Percentiles rank a stretch among this genome's conserved stretches.
These are phyloP conservation scores for Luffa aegyptiaca DNA, from an alignment of 306 rosid genomes.

Conservation along the genomic window DNA sequence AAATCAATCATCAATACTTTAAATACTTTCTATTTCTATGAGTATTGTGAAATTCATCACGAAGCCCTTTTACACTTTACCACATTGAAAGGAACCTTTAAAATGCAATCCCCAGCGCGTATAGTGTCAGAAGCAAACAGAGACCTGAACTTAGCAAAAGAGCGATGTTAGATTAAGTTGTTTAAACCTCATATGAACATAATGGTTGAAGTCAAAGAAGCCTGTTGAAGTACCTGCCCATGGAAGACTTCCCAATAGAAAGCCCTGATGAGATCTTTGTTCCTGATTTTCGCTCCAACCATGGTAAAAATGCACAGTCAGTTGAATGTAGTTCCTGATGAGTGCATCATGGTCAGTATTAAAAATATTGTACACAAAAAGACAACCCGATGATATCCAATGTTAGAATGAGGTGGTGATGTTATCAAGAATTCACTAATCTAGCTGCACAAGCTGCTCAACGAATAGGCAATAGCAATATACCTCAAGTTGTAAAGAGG, in stretches of 20 bases:
- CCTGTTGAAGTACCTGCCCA: slow-evolving; percentile 34
- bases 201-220: background rate
- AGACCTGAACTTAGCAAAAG: slow-evolving; percentile 24
- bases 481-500: slow-evolving; percentile 29
- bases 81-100: slow-evolving; percentile 61
- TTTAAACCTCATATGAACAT: background rate
- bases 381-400: background rate
- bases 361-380: too few relatives aligned
- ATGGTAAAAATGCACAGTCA: slow-evolving; percentile 39
- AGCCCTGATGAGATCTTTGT: slow-evolving; percentile 41
- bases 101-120: slow-evolving; percentile 47
- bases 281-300: slow-evolving; percentile 59
- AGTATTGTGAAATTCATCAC: background rate
- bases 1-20: background rate
- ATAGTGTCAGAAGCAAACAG: slow-evolving; percentile 54
- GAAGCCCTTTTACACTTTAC: slow-evolving; percentile 21
- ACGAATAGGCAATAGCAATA: background rate
- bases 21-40: background rate
- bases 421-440: background rate
- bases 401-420: background rate
- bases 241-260: slow-evolving; percentile 39
- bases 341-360: background rate
- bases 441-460: background rate
- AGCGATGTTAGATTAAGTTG: background rate
- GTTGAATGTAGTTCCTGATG: slow-evolving; percentile 3